phyloP scores from a whole-genome alignment of 495 filamentous ascomycete genomes.

The Rostrohypoxylon terebratum region DNA sequence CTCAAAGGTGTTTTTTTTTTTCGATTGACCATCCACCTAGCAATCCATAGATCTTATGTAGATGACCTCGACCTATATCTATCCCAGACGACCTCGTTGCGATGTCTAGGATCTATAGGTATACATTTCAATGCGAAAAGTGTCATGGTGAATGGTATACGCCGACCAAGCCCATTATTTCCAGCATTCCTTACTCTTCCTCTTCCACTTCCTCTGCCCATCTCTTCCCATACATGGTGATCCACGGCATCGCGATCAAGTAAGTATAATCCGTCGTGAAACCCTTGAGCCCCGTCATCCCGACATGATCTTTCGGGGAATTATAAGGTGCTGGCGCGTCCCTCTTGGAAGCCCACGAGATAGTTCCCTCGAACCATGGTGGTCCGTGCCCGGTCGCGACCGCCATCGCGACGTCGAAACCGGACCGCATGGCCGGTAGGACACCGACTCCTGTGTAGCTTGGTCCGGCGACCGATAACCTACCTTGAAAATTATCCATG shows the following conservation, averaged over 20 bases:
- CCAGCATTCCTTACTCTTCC: background rate
- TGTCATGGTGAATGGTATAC: too few species aligned
- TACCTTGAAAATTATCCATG: conserved; percentile 65
- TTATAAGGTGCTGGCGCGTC: background rate
- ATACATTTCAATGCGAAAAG: too few species aligned
- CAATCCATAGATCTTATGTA: too few species aligned
- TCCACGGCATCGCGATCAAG: too few species aligned
- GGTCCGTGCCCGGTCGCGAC: conserved; percentile 42
- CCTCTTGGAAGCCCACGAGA: too few species aligned
- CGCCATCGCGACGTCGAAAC: conserved; percentile 50
- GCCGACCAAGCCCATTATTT: too few species aligned
- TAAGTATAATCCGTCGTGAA: conserved; percentile 39
- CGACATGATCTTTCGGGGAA: conserved; percentile 35
- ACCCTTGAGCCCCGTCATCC: conserved; percentile 52
- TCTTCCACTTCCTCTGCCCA: background rate
- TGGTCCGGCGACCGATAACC: conserved; percentile 79
- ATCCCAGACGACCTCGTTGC: too few species aligned
- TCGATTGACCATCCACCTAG: too few species aligned
- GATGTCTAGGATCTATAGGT: too few species aligned
- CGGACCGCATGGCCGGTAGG: conserved; percentile 54
- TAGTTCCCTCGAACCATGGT: conserved; percentile 41
- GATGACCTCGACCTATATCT: too few species aligned
- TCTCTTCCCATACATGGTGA: background rate
- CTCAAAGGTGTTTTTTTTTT: too few species aligned
- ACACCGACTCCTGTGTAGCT: conserved; percentile 70